phyloP scores from a whole-genome alignment of 2,329 filamentous ascomycete species.

The Teratosphaeria destructans region DNA sequence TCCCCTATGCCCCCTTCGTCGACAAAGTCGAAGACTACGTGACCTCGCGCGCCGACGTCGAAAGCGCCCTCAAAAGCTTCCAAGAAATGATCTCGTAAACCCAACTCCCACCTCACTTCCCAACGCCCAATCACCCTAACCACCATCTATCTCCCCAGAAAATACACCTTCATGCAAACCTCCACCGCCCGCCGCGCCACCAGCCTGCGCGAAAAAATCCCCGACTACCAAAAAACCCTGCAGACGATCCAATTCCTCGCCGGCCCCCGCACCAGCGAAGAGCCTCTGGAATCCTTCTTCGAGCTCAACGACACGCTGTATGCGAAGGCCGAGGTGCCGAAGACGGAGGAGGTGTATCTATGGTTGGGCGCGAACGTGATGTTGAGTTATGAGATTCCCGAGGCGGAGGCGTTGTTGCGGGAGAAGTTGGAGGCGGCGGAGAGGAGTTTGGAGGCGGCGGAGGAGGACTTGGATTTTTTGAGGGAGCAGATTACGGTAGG shows the following conservation, averaged over 20 bases:
- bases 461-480: constrained; percentile 92
- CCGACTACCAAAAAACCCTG: constrained; percentile 91
- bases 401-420: constrained; percentile 69
- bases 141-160: constrained; percentile 44
- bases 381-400: constrained; percentile 83
- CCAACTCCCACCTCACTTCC: not conserved
- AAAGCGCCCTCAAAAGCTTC: constrained; percentile 70
- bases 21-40: constrained; percentile 86
- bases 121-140: not conserved
- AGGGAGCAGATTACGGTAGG: constrained; percentile 90
- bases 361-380: constrained; percentile 99
- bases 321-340: constrained; percentile 71
- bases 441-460: constrained; percentile 71
- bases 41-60: constrained; percentile 65
- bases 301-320: constrained; percentile 95
- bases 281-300: constrained; percentile 83
- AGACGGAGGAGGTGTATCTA: constrained; percentile 84
- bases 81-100: constrained; percentile 85
- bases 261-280: constrained; percentile 35
- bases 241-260: constrained; percentile 83
- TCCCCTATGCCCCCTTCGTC: constrained; percentile 74
- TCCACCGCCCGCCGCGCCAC: constrained; percentile 76
- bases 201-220: constrained; percentile 86
- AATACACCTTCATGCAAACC: constrained; percentile 99
- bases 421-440: constrained; percentile 72